Conservation (phyloP, 2,329 filamentous ascomycete genomes). For the Endoconidiophora polonica region DNA sequence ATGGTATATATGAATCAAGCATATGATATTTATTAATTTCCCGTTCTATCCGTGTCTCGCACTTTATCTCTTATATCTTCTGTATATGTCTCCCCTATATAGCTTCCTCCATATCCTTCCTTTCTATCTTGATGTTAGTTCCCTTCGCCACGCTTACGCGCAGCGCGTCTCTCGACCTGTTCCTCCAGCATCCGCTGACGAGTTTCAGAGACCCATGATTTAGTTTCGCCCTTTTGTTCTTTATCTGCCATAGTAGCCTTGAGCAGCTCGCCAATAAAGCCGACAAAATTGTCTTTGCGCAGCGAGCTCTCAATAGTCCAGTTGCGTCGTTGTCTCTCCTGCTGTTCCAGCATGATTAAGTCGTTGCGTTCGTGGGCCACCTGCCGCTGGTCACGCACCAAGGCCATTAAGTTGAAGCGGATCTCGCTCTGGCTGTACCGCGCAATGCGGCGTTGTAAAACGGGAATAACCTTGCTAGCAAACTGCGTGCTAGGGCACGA, state of each 20-base stretch:
- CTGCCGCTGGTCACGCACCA: conserved; percentile 68
- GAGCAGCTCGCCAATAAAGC: conserved; percentile 78
- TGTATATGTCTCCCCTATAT: too few species aligned
- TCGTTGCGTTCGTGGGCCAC: conserved; percentile 71
- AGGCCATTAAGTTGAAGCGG: conserved; percentile 86
- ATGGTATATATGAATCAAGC: too few species aligned
- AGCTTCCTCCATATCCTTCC: too few species aligned
- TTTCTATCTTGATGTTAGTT: too few species aligned
- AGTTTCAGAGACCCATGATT: conserved; percentile 55
- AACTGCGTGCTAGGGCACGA: conserved; percentile 54
- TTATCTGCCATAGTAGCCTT: conserved; percentile 71
- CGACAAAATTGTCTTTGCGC: conserved; percentile 86
- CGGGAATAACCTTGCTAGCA: conserved; percentile 64
- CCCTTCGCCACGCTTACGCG: too few species aligned
- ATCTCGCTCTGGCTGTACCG: conserved; percentile 81
- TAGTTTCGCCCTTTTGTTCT: conserved; percentile 44
- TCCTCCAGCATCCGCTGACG: conserved; percentile 31
- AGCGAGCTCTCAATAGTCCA: conserved; percentile 96
- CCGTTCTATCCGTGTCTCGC: too few species aligned
- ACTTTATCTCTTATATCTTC: too few species aligned
- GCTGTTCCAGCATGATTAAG: conserved; percentile 54
- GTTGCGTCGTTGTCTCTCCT: conserved; percentile 66
- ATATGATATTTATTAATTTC: too few species aligned
- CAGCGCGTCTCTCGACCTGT: too few species aligned
- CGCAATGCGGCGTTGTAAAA: conserved; percentile 66